A percentile compares a stretch with the other conserved stretches of the same genome.
These are phyloP conservation scores for Trypanosoma boissoni DNA, from an alignment of 208 protist genomes.

Conservation along the genomic window DNA sequence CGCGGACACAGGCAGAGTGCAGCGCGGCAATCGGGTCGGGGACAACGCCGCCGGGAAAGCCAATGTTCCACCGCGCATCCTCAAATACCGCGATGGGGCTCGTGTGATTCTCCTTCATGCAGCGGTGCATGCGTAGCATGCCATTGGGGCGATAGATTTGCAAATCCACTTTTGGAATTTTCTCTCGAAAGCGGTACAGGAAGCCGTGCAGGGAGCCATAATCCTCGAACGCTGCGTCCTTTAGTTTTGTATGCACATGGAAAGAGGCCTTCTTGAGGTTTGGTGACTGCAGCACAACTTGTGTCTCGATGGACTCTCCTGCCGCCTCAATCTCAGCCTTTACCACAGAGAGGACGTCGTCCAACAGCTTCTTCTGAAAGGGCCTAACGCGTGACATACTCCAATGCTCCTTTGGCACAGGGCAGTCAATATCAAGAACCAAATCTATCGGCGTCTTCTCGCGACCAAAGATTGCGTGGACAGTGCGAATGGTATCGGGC, in stretches of 20 bases:
- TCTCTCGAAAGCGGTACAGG: slow-evolving; percentile 62
- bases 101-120: slow-evolving; percentile 89
- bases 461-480: slow-evolving; percentile 83
- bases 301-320: slow-evolving; percentile 68
- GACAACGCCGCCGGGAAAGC: slow-evolving; percentile 60
- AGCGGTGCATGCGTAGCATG: slow-evolving; percentile 87
- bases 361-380: slow-evolving; percentile 75
- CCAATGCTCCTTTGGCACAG: slow-evolving; percentile 83
- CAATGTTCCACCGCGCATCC: slow-evolving; percentile 69
- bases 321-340: slow-evolving; percentile 67
- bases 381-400: slow-evolving; percentile 65
- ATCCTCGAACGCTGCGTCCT: slow-evolving; percentile 83
- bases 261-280: slow-evolving; percentile 90
- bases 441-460: slow-evolving; percentile 69
- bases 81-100: slow-evolving; percentile 83
- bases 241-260: slow-evolving; percentile 82
- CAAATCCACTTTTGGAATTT: slow-evolving; percentile 68
- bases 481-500: slow-evolving; percentile 84
- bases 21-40: slow-evolving; percentile 67
- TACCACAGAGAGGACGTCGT: slow-evolving; percentile 55
- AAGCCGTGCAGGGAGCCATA: slow-evolving; percentile 82
- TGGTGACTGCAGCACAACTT: slow-evolving; percentile 86
- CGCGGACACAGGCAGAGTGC: slow-evolving; percentile 73
- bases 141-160: slow-evolving; percentile 84
- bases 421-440: slow-evolving; percentile 83